phyloP scores from a whole-genome alignment of 179 eudicot species.

The Patellifolia procumbens region DNA sequence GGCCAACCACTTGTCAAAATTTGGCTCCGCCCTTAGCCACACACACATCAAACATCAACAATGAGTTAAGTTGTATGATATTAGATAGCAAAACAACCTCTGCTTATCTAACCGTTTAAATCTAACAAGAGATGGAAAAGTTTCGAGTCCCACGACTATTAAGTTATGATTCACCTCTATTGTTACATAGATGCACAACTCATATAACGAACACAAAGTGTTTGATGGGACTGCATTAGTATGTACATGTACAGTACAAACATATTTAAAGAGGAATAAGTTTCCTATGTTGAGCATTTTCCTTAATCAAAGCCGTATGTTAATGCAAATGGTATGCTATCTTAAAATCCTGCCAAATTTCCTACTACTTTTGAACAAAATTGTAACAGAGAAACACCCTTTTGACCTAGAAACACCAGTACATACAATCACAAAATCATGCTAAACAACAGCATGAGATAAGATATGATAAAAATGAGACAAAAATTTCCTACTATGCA shows the following conservation, averaged over 20 bases:
- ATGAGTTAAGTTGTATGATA: too few relatives aligned
- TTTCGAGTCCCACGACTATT: too few relatives aligned
- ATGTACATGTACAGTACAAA: neutral
- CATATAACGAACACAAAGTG: too few relatives aligned
- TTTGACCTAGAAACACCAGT: slow-evolving; percentile 19
- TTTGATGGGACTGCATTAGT: neutral
- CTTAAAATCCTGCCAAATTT: neutral
- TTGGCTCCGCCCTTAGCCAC: too few relatives aligned
- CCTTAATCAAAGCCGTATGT: slow-evolving; percentile 30
- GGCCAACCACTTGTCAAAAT: too few relatives aligned
- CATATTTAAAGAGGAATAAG: neutral
- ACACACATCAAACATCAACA: too few relatives aligned
- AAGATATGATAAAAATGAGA: neutral
- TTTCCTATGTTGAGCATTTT: slow-evolving; percentile 2
- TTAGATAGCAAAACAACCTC: too few relatives aligned
- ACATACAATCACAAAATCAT: neutral
- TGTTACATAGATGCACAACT: too few relatives aligned
- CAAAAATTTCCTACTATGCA: neutral
- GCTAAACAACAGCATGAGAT: neutral
- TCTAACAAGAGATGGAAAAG: too few relatives aligned
- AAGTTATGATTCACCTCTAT: too few relatives aligned
- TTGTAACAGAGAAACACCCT: neutral
- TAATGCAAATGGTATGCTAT: slow-evolving; percentile 20
- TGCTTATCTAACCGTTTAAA: too few relatives aligned
- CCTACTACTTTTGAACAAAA: slow-evolving; percentile 18